Base-by-base conservation (phyloP, 2,329 filamentous ascomycete genomes). In the Tolypocladium cylindrosporum region DNA sequence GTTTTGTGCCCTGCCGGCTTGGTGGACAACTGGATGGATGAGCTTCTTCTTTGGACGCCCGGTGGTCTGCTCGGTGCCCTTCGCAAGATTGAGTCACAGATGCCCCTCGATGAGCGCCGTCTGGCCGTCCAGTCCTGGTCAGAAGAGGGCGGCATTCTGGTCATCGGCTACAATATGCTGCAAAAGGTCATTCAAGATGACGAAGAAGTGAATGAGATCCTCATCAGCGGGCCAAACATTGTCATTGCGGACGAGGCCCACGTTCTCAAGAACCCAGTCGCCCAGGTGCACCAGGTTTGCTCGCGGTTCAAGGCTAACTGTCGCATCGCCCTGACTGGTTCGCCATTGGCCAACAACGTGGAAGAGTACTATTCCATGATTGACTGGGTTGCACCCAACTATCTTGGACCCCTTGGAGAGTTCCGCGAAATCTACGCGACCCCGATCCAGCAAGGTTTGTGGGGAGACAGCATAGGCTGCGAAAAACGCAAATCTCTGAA, bases 181-280 rank as follows among this genome's bases (percentile, higher is more conserved):
- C 71, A 72, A n/a, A 64, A 71, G 4, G 71, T 77, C 39, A 36
- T 72, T 6, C 59, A 63, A 1, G 60, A 65, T 2, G 61, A 63
- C 19, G 61, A 80, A 41, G 67, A 72, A 4, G 36, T 72, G 11
- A 68, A 68, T 39, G 66, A 76, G 11, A 72, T 82, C 37, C 71
- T 96, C 8, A 70, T 84, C 1, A 65, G 86, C 4, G 75, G 77
- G 0, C 84, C 91, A 0, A 88, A 81, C 60, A 81, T 96, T 52
- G 85, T 96, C 27, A 74, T 97, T 55, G 89, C 88, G 0, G 92
- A 97, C 66, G 92, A 97, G 71, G 91, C 91, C 0, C 92, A 97
- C 67, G 75, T 72, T 27, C 73, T 96, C 68, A 96, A 94, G 71
- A 91, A 90, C 61, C 71, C 75, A 0, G 69, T 67, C 0, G 77